These are phyloP conservation scores for Chlorella sorokiniana DNA, from an alignment of 139 green algal genomes.

Conservation along the genomic window DNA sequence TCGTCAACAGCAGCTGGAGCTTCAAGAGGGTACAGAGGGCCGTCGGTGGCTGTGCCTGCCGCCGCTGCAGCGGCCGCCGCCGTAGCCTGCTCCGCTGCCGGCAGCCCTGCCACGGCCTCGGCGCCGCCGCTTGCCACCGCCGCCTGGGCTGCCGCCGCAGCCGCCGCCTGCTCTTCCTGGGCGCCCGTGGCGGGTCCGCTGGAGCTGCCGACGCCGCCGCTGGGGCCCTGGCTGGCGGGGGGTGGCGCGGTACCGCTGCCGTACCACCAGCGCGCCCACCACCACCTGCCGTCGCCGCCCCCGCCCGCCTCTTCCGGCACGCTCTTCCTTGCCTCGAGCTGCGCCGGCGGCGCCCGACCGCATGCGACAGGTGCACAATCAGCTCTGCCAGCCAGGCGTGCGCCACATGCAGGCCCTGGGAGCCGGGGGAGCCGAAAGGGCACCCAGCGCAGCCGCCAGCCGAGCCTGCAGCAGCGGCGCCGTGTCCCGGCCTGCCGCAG, in stretches of 20 bases:
- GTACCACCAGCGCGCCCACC: too few relatives aligned
- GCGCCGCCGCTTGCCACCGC: not conserved
- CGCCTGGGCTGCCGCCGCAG: not conserved
- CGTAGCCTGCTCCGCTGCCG: too few relatives aligned
- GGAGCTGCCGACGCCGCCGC: too few relatives aligned
- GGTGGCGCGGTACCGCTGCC: not conserved
- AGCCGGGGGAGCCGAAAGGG: slow-evolving; percentile 48
- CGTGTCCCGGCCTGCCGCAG: not conserved
- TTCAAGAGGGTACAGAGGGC: not conserved
- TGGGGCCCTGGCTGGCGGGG: too few relatives aligned
- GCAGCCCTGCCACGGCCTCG: not conserved
- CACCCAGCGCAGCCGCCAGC: slow-evolving; percentile 14
- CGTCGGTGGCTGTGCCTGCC: not conserved
- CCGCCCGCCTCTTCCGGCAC: not conserved
- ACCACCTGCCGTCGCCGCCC: not conserved
- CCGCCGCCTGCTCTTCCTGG: too few relatives aligned
- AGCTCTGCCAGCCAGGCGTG: slow-evolving; percentile 73
- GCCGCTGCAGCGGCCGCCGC: not conserved
- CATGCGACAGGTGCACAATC: slow-evolving; percentile 61
- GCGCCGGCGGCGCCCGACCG: slow-evolving; percentile 19
- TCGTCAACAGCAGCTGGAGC: not conserved
- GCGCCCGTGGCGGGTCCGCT: too few relatives aligned
- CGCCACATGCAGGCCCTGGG: slow-evolving; percentile 58
- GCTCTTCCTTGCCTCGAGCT: slow-evolving; percentile 20
- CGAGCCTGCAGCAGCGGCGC: not conserved